Evolutionary conservation across 306 rosid species (phyloP).

Genomic region (Quercus suber): DNA sequence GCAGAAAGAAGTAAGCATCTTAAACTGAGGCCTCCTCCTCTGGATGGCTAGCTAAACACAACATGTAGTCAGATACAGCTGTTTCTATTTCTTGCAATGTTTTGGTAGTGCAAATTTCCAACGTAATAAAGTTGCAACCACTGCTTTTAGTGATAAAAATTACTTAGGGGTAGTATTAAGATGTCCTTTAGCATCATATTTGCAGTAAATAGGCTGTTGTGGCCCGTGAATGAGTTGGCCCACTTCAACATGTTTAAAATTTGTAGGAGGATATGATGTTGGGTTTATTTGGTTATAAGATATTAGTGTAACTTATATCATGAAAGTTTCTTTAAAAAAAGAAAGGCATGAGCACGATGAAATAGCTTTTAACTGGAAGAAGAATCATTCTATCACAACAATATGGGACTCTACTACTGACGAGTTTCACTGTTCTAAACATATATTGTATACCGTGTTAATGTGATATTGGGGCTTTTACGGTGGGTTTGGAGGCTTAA

Average conservation of each 20-base stretch:
- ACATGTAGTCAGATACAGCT: background rate
- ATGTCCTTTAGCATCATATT: background rate
- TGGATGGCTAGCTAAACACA: background rate
- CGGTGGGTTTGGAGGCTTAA: background rate
- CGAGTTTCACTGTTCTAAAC: background rate
- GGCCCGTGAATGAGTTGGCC: background rate
- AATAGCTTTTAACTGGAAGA: background rate
- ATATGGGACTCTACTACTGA: too few relatives aligned
- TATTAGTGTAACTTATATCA: background rate
- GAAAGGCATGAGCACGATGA: background rate
- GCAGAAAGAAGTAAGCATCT: constrained; percentile 70
- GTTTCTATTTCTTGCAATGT: background rate
- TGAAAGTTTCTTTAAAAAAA: background rate
- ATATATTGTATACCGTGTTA: background rate
- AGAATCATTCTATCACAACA: background rate
- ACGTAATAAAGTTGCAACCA: background rate
- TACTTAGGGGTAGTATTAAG: background rate
- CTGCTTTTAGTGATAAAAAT: background rate
- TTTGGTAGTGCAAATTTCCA: background rate
- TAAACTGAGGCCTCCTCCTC: background rate
- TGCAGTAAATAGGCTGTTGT: background rate
- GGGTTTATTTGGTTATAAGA: background rate
- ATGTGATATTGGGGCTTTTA: background rate
- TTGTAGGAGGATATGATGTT: background rate
- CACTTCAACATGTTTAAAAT: background rate